These are phyloP conservation scores for Massarina eburnea DNA, from an alignment of 2,329 filamentous ascomycete genomes.

Conservation along the genomic window DNA sequence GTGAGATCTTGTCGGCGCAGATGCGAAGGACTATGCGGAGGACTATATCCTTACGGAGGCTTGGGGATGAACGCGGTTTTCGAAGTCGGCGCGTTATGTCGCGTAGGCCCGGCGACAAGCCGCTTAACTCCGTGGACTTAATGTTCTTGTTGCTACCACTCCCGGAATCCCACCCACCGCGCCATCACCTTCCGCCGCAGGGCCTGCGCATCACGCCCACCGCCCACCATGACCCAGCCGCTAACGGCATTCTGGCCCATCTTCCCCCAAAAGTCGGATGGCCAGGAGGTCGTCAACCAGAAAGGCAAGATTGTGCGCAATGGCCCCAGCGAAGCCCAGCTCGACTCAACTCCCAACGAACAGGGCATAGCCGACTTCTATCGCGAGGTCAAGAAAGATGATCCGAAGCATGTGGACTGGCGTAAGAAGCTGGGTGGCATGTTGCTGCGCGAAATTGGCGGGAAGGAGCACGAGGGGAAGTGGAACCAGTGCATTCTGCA, in stretches of 20 bases:
- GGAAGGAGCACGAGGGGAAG: constrained; percentile 38
- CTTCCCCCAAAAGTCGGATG: constrained; percentile 53
- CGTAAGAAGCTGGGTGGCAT: constrained; percentile 61
- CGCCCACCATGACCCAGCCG: constrained; percentile 33
- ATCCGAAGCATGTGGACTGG: constrained; percentile 60
- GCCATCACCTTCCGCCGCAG: background rate
- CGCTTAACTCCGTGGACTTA: constrained; percentile 6
- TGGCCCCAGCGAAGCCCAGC: constrained; percentile 54
- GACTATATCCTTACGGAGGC: too few relatives aligned
- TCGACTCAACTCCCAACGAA: constrained; percentile 54
- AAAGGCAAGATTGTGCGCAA: constrained; percentile 55
- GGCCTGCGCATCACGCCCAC: background rate
- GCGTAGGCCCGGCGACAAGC: constrained; percentile 7
- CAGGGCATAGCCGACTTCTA: constrained; percentile 60
- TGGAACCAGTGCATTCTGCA: constrained; percentile 53
- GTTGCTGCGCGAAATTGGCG: constrained; percentile 54
- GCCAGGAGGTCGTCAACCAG: constrained; percentile 51
- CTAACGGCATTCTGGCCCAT: constrained; percentile 52
- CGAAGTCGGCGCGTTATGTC: constrained; percentile 1
- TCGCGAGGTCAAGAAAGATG: constrained; percentile 52
- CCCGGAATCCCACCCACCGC: background rate
- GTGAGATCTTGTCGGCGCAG: too few relatives aligned
- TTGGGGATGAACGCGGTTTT: background rate
- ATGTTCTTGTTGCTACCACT: background rate
- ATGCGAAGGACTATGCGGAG: background rate